A percentile compares a stretch with the other conserved stretches of the same genome.
Evolutionary conservation across 495 filamentous ascomycete species (phyloP).

Genomic region (Letharia lupina): DNA sequence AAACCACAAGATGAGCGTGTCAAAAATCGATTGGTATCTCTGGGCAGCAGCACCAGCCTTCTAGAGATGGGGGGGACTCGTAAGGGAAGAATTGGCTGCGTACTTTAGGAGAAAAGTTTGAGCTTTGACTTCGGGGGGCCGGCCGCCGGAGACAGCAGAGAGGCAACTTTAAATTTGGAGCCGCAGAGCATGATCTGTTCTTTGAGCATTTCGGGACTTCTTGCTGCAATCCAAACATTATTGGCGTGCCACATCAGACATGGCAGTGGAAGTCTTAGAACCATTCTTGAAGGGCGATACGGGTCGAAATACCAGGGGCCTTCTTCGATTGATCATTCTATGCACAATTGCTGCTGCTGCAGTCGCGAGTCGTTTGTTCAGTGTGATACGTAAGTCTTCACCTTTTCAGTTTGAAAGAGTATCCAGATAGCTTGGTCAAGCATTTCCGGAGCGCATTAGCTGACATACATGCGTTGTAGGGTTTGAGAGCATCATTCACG

Average conservation of each 20-base stretch:
- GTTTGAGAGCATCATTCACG: conserved; percentile 99
- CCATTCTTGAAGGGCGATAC: conserved; percentile 58
- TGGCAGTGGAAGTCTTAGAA: conserved; percentile 47
- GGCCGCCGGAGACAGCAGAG: background rate
- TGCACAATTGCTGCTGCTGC: conserved; percentile 86
- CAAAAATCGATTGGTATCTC: background rate
- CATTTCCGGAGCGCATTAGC: conserved; percentile 6
- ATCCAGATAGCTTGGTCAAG: conserved; percentile 8
- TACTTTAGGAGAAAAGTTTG: no score
- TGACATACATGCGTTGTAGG: conserved; percentile 40
- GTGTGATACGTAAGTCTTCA: conserved; percentile 75
- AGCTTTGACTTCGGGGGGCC: background rate
- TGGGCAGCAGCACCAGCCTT: background rate
- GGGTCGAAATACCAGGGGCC: conserved; percentile 67
- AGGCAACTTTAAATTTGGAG: conserved; percentile 14
- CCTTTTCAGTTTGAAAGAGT: background rate
- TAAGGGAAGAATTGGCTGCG: no score
- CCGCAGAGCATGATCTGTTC: conserved; percentile 20
- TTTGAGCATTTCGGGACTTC: conserved; percentile 2
- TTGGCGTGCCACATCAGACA: conserved; percentile 22
- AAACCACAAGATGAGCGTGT: background rate
- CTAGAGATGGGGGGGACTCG: no score
- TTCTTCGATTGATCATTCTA: conserved; percentile 88
- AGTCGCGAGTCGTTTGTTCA: conserved; percentile 90
- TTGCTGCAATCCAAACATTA: conserved; percentile 5